These are phyloP conservation scores for Annulohypoxylon maeteangense DNA, from an alignment of 495 filamentous ascomycete species.

Conservation along the genomic window DNA sequence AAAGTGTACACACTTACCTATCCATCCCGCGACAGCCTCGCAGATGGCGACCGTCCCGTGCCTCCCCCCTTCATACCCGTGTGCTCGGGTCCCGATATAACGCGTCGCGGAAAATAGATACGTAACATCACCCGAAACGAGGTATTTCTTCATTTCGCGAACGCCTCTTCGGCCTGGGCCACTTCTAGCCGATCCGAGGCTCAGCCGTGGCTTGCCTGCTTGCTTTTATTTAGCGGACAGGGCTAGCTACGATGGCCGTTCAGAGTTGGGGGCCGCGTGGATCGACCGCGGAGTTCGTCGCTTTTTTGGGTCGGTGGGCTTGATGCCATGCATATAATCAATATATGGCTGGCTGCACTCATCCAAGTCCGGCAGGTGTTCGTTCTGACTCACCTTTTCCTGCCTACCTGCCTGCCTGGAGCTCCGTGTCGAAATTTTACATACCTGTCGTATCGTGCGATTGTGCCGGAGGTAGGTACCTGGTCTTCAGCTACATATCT, in stretches of 20 bases:
- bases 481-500: neutral
- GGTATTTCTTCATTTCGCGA: neutral
- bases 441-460: neutral
- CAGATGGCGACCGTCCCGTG: constrained; percentile 25
- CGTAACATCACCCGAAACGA: neutral
- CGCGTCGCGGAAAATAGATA: neutral
- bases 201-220: neutral
- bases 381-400: neutral
- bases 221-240: neutral
- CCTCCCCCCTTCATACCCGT: neutral
- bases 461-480: neutral
- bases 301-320: too few species aligned
- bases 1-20: neutral
- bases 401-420: neutral
- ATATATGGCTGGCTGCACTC: neutral
- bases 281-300: neutral
- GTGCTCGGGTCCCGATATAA: neutral
- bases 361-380: neutral
- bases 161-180: neutral
- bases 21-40: constrained; percentile 30
- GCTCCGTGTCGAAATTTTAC: neutral
- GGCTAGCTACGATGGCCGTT: neutral
- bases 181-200: neutral
- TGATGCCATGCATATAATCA: constrained; percentile 1
- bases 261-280: neutral